Evolutionary conservation across 805 yeast species (phyloP), one percentile per base, ranked within the genome.

Genomic region (Yarrowia phangngaensis): DNA sequence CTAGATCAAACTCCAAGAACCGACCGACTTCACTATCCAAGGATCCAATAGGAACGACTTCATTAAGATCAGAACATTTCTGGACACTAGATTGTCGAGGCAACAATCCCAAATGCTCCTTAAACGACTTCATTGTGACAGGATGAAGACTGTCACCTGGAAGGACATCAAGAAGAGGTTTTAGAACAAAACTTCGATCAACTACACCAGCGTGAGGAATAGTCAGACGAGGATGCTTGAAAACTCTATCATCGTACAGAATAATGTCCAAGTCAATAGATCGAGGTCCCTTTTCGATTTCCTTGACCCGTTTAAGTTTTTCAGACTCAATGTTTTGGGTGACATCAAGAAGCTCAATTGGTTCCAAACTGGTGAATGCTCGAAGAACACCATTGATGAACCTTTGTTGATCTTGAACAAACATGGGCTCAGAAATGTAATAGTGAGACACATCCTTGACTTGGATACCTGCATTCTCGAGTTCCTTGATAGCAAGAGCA

Each of bases 391-490:
- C 97, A 63, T 92, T 92, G 57, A 80, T 68, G 60, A 92, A 92
- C 57, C 79, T 80, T 2, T 78, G 73, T 65, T 92, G 99, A 50
- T 87, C 84, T 26, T 73, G 64, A 54, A 73, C 78, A 64, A 88
- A 92, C 97, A 92, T 90, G 29, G 99, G 97, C 57, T 82, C 85
- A 15, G 96, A 85, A 52, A 82, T 79, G 63, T 86, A 92, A 49
- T 90, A 66, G 0, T 94, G 78, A 0, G 97, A 89, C 0, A 90
- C 76, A 3, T 74, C 69, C 3, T 71, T 52, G 0, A 92, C 74
- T 9, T 64, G 56, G 14, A 84, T 70, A 0, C 68, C 68, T 1
- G 68, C 58, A 13, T 65, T 55, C 8, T 68, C 59, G 12, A 85
- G 65, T 36, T 73, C 68, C 0, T 64, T 63, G 6, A 85, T 61